Evolutionary conservation across 306 rosid genomes (phyloP), one percentile per base, ranked within the genome.

Genomic region (Myrica gale): DNA sequence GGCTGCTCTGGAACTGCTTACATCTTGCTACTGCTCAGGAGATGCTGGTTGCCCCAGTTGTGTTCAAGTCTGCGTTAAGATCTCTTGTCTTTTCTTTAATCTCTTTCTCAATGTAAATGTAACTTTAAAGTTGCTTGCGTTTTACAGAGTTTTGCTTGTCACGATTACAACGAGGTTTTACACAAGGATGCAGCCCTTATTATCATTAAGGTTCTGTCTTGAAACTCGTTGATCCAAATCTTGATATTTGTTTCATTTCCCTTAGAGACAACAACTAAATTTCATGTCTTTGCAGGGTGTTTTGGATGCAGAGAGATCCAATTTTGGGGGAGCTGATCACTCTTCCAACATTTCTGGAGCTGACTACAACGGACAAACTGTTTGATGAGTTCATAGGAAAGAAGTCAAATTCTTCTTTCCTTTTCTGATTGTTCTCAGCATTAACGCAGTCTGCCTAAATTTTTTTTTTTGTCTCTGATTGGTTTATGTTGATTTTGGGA

Each of bases 141-240:
- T 20, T 81, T 74, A 61, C 82, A 92, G 96, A 90, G 90, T 84
- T 88, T 90, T 83, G 92, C 89, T 51, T 92, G 97, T 75, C 87
- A 77, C 0, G 95, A 87, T 69, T 89, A 92, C 83, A 95, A 89
- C 45, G 98, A 92, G 79, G 96, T 86, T 77, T 73, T 94, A 68
- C 96, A 90, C 90, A 95, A 88, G 90, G 88, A 89, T 75, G 93
- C 97, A 10, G 97, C 96, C 74, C 85, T 89, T 77, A 86, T 88
- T 87, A 86, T 95, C 56, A 83, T 94, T 42, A 85, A 92, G 98
- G 97, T 94, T 68, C 53, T 43, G 5, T 62, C 73, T 63, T 56
- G 56, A 85, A 74, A 19, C 83, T 51, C 46, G 41, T 72, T 45
- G 79, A 68, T 69, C 82, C 74, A 63, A 21, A 69, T 80, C 51